Percentiles rank a stretch among this genome's conserved stretches.
Evolutionary conservation across 208 protist genomes (phyloP).

Genomic region (Strigomonas culicis): DNA sequence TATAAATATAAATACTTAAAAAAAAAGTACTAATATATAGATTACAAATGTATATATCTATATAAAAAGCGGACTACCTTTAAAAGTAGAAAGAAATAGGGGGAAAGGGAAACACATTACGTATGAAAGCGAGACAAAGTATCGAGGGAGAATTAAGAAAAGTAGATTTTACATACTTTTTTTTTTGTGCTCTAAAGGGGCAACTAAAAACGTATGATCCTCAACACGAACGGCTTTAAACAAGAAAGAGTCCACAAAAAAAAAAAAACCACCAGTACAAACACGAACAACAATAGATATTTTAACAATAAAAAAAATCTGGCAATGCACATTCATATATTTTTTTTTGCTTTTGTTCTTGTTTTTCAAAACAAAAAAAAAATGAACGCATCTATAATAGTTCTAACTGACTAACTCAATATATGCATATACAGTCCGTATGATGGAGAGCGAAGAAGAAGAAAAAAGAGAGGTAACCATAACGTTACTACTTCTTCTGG

Average conservation of each 20-base stretch:
- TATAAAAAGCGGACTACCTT: background rate
- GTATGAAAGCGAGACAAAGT: conserved; percentile 8
- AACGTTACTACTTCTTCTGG: conserved; percentile 5
- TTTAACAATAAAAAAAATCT: background rate
- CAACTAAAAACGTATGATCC: background rate
- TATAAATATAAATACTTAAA: background rate
- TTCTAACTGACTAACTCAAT: background rate
- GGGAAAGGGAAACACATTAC: background rate
- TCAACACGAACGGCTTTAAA: background rate
- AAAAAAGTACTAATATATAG: conserved; percentile 2
- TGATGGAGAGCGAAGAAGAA: conserved; percentile 7
- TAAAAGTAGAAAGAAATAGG: conserved; percentile 6
- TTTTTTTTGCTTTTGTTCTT: conserved; percentile 13
- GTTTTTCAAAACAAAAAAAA: conserved; percentile 1
- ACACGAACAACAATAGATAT: no score
- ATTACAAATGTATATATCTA: background rate
- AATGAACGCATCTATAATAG: background rate
- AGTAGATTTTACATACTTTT: background rate
- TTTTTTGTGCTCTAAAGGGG: no score
- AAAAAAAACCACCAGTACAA: background rate
- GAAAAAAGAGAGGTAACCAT: background rate
- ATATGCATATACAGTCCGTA: background rate
- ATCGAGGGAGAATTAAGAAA: conserved; percentile 8
- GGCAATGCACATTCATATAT: background rate
- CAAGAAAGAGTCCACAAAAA: background rate